These are phyloP conservation scores for Ascochyta fabae DNA, from an alignment of 2,329 filamentous ascomycete species.

Conservation along the genomic window DNA sequence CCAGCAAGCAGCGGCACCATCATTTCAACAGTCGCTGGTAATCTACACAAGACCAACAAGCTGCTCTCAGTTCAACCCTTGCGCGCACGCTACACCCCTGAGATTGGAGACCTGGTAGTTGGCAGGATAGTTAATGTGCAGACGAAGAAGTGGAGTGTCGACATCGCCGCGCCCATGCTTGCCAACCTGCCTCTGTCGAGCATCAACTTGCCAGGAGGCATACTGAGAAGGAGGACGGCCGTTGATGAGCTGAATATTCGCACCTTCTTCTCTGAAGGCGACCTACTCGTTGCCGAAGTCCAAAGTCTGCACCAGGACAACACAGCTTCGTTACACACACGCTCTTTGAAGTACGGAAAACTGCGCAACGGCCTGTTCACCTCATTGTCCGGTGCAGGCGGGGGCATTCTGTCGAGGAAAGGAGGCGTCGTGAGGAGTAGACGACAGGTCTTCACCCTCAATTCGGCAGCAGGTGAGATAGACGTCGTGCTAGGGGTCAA, in stretches of 20 bases:
- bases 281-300: conserved; percentile 92
- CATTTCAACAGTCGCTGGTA: conserved; percentile 87
- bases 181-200: conserved; percentile 83
- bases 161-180: conserved; percentile 86
- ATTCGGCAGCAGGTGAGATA: conserved; percentile 68
- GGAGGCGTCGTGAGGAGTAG: conserved; percentile 83
- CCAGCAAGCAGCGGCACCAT: conserved; percentile 70
- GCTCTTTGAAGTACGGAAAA: conserved; percentile 92
- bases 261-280: conserved; percentile 95
- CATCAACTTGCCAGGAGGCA: conserved; percentile 95
- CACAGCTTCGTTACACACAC: conserved; percentile 84
- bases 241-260: conserved; percentile 97
- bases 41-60: conserved; percentile 92
- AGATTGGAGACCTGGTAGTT: conserved; percentile 94
- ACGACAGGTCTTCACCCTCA: conserved; percentile 82
- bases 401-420: conserved; percentile 56
- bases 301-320: conserved; percentile 88
- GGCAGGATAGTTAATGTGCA: conserved; percentile 96
- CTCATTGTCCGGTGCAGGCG: conserved; percentile 79
- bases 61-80: conserved; percentile 89
- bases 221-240: conserved; percentile 87
- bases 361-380: conserved; percentile 91
- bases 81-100: conserved; percentile 89
- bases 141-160: conserved; percentile 89
- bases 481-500: conserved; percentile 94